phyloP scores from a whole-genome alignment of 768 basidiomycete species.

The Trametes maxima region DNA sequence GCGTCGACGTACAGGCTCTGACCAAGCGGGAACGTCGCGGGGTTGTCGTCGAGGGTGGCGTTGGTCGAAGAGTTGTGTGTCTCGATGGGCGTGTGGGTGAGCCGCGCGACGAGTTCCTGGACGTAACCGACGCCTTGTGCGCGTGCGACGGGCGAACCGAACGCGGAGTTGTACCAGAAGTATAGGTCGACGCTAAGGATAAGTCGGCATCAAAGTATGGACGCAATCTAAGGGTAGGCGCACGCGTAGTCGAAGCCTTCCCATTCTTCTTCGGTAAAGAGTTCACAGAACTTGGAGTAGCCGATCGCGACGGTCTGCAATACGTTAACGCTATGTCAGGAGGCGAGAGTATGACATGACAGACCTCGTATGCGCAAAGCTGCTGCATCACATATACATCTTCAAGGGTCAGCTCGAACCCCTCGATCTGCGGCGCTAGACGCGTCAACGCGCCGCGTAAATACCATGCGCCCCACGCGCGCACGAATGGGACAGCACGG shows the following conservation, averaged over 20 bases:
- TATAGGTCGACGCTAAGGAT: conserved; percentile 56
- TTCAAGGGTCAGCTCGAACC: conserved; percentile 62
- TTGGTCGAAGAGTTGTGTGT: conserved; percentile 85
- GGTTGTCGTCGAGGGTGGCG: conserved; percentile 71
- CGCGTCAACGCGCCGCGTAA: conserved; percentile 65
- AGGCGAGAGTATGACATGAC: conserved; percentile 13
- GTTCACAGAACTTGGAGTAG: conserved; percentile 89
- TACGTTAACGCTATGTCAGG: too few relatives aligned
- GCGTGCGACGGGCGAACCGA: conserved; percentile 79
- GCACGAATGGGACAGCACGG: conserved; percentile 59
- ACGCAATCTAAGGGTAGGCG: conserved; percentile 24
- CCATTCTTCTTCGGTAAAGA: conserved; percentile 94
- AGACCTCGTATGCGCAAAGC: conserved; percentile 83
- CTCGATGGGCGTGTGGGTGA: conserved; percentile 73
- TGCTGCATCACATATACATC: conserved; percentile 81
- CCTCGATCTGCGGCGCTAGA: conserved; percentile 58
- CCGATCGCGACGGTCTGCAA: conserved; percentile 84
- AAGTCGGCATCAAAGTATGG: not conserved
- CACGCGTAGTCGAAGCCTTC: conserved; percentile 88
- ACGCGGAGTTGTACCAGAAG: conserved; percentile 72
- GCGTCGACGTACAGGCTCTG: conserved; percentile 85
- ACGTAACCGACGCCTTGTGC: conserved; percentile 79
- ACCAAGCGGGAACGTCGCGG: conserved; percentile 68
- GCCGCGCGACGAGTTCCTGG: conserved; percentile 81
- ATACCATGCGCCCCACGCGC: conserved; percentile 72